Percentiles rank a stretch among this genome's conserved stretches.
Conservation (phyloP, 257 asterid genomes). For the Lantana camara region DNA sequence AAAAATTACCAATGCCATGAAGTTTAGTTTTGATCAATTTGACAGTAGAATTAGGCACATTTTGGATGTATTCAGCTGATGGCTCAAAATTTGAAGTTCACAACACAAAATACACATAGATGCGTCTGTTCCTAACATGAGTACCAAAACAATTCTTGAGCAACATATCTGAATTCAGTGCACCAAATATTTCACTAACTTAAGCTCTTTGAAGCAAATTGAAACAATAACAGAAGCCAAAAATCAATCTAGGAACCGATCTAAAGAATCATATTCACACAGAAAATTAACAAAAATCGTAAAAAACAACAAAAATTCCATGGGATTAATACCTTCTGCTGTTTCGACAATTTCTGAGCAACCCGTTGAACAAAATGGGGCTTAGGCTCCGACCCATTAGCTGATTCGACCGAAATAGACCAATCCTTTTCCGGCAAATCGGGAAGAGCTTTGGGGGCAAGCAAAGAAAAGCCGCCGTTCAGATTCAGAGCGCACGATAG, state of each 20-base stretch:
- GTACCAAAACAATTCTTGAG: neutral
- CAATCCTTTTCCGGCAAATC: constrained; percentile 24
- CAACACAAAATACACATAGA: neutral
- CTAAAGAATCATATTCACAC: constrained; percentile 11
- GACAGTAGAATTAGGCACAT: neutral
- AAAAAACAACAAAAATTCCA: neutral
- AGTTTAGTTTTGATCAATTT: neutral
- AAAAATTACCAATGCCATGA: constrained; percentile 3
- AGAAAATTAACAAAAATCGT: neutral
- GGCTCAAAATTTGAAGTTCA: neutral
- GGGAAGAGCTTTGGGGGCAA: constrained; percentile 19
- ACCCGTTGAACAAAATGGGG: constrained; percentile 39
- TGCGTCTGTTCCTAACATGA: too few relatives aligned
- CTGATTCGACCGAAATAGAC: constrained; percentile 32
- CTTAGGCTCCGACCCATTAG: constrained; percentile 38
- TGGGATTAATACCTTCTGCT: constrained; percentile 46
- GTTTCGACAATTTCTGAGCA: constrained; percentile 32
- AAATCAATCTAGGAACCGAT: neutral
- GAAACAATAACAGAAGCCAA: neutral
- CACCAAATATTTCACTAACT: neutral
- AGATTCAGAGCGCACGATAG: constrained; percentile 38
- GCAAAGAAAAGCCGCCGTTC: constrained; percentile 24
- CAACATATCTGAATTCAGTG: neutral
- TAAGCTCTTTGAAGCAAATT: neutral
- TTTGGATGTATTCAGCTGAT: neutral